Base-by-base conservation (phyloP, 768 basidiomycete species). In the Leccinum uliginosum region DNA sequence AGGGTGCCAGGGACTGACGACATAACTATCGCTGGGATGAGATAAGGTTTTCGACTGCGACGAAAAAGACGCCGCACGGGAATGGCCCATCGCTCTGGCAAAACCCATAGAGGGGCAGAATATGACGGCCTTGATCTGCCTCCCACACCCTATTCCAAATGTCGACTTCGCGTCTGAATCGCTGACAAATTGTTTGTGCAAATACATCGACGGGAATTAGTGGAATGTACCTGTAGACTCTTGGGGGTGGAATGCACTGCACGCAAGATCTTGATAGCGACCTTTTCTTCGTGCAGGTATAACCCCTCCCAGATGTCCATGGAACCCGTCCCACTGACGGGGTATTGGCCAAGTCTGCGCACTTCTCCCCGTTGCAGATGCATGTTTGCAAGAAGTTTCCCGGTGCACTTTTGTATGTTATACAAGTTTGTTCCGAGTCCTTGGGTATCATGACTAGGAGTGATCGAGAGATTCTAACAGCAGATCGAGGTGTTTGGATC, bases 81-180 rank as follows among this genome's bases (percentile, higher is more conserved):
- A 79, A 83, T 17, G 82, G 83, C 0, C 81, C 80, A 58, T 83
- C 81, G n/a, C 71, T 73, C 58, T 78, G 78, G 55, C 80, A 79
- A 59, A 79, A 82, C 1, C 83, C 83, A 58, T 81, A 83, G 55
- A 84, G 82, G 1, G 83, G 83, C 2, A 84, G 73, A 47, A 83
- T 80, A 52, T 82, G 74, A 44, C 68, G 70, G 19, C 83, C 83
- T 40, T 70, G 74, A 56, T 84, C 83, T 12, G 67, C 67, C 54
- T 76, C 75, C 82, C 82, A 84, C 23, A 83, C 72, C 38, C 75
- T 72, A 29, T 74, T 72, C 83, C 83, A 84, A 27, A 83, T 80
- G 15, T 76, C 74, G 7, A 78, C 80, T 64, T 84, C 83, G 19
- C 81, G 67, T 53, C 71, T 71, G 59, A 84, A 83, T 23, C 83